These are phyloP conservation scores for Parasitella parasitica DNA, from an alignment of 371 early-diverging fungal species.

Conservation along the genomic window DNA sequence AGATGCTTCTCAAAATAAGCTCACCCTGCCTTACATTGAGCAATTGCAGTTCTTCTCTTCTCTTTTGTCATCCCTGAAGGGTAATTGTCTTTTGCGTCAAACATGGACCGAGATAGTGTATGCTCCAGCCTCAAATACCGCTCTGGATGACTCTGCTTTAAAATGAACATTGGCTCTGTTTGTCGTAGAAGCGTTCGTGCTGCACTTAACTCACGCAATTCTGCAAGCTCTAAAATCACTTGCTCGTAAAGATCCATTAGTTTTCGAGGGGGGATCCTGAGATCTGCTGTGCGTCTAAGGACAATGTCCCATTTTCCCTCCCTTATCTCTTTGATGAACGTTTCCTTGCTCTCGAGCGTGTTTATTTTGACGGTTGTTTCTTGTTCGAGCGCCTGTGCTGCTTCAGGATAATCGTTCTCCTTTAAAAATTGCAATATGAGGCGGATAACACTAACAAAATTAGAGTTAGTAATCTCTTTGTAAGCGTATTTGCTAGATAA, in stretches of 20 bases:
- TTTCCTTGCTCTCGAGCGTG: slow-evolving; percentile 79
- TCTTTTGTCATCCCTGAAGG: slow-evolving; percentile 62
- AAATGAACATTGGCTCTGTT: slow-evolving; percentile 81
- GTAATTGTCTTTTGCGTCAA: slow-evolving; percentile 65
- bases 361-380: slow-evolving; percentile 84
- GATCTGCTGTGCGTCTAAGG: slow-evolving; percentile 63
- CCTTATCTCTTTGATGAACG: slow-evolving; percentile 73
- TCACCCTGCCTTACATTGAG: slow-evolving; percentile 65
- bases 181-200: slow-evolving; percentile 85
- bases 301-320: slow-evolving; percentile 90
- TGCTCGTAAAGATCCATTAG: slow-evolving; percentile 90
- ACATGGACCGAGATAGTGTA: slow-evolving; percentile 65
- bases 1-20: too few species aligned
- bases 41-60: slow-evolving; percentile 71
- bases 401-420: slow-evolving; percentile 79
- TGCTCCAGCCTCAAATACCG: slow-evolving; percentile 79
- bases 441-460: slow-evolving; percentile 16
- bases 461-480: not conserved
- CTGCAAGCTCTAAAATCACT: slow-evolving; percentile 76
- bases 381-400: slow-evolving; percentile 78
- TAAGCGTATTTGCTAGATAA: not conserved
- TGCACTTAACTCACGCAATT: slow-evolving; percentile 76
- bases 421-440: slow-evolving; percentile 90
- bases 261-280: slow-evolving; percentile 70
- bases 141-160: slow-evolving; percentile 71